Base-by-base conservation (phyloP, 495 filamentous ascomycete genomes). In the Daldinia childiae region DNA sequence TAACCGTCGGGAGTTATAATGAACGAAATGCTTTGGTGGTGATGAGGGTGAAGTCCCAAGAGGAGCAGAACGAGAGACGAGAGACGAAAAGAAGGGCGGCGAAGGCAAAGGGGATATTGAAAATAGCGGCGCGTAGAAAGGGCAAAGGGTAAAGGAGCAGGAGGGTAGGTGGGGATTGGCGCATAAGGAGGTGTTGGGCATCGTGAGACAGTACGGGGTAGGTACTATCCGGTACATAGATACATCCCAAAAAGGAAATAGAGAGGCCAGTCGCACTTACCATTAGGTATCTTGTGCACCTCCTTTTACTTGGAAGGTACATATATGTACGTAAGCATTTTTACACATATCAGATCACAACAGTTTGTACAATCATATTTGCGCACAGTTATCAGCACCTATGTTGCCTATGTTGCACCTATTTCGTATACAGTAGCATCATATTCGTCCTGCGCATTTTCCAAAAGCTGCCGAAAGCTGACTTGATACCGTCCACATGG, bases 171-270 rank as follows among this genome's bases (percentile, higher is more conserved):
- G 71, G 71, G 71, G 62, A 68, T 32, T 43, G 61, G 64, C 61
- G 66, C 62, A 73, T 73, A 61, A 68, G 70, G 65, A 73, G 71
- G 66, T 34, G 30, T 66, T 69, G 54, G 68, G 17, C 36, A 66
- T 73, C 66, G 71, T 73, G 66, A 73, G 71, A 73, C 71, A 73
- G 65, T 48, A 69, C 61, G 66, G 71, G 65, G 71, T 59, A 73
- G 45, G 65, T 66, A 73, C 65, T 41, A 65, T 64, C 38, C 26
- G 21, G 63, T 72, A 73, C 69, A 39, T 64, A 43, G 69, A 59
- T 62, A 71, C 68, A 39, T 62, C 15, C 21, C 17, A 38, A 34
- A 57, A n/a, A 32, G 34, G 34, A 29, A n/a, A 30, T 54, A 30
- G 50, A 27, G 5, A 54, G 14, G 6, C 34, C 6, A 11, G 55